Evolutionary conservation across 129 eudicot species (phyloP), one percentile per base, ranked within the genome.

Genomic region (Cynara cardunculus): DNA sequence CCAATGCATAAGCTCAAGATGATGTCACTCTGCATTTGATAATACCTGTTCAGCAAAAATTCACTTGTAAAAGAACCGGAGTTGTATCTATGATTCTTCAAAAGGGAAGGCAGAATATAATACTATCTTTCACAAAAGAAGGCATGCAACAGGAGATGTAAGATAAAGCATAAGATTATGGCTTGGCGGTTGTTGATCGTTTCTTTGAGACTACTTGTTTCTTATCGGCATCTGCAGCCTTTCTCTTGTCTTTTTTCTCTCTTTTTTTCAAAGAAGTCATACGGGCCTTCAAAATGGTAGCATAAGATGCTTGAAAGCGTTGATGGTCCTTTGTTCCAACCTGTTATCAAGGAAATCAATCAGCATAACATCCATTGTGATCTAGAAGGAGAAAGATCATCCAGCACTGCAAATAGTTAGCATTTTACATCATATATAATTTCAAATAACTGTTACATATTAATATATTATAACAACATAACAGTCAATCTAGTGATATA

Each of bases 251-350:
- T 85, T 92, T 94, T 87, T 93, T 87, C 83, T 91, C 98, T 87
- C 97, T 87, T 83, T 90, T 94, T 85, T 94, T 94, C 85, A 94
- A 80, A 66, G 98, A 83, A 6, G 97, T 90, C 98, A 94, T 91
- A 35, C 86, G 93, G 19, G 98, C 97, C 85, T 94, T 94, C 73
- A 94, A 75, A 59, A 94, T 88, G 0, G 94, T 88, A 5, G 98
- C 96, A 83, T 94, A 92, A 44, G 97, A 91, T 44, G 98, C 93
- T 86, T 94, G 98, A 76, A 94, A 94, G 24, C 98, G 94, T 81
- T 88, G 98, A 83, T 94, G 98, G n/a, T 94, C 98, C 88, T 94
- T 94, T 19, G 83, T 73, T 21, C 97, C 97, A 22, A 90, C 91
- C 94, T 87, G 74, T 82, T 81, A 28, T 41, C 2, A 61, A 21